Conservation (phyloP, 2,329 filamentous ascomycete species). For the Metarhizium robertsii region DNA sequence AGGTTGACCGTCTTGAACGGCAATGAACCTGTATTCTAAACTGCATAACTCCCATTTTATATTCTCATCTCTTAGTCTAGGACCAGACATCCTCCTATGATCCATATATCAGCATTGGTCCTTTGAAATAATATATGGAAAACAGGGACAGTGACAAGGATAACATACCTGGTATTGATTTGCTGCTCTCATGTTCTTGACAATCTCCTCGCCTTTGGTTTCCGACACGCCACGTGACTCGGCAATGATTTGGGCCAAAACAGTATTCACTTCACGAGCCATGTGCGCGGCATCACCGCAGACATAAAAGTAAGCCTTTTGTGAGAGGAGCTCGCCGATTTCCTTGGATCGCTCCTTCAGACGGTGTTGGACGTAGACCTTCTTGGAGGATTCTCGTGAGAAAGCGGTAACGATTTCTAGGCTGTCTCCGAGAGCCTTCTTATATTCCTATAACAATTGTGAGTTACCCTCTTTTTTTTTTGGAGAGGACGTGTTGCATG, state of each 20-base stretch:
- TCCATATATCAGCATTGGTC: slow-evolving; percentile 6
- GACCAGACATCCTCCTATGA: slow-evolving; percentile 63
- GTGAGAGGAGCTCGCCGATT: slow-evolving; percentile 75
- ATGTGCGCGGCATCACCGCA: slow-evolving; percentile 97
- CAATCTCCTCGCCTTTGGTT: slow-evolving; percentile 86
- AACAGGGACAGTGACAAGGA: not conserved
- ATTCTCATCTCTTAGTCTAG: slow-evolving; percentile 24
- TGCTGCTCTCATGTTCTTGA: slow-evolving; percentile 90
- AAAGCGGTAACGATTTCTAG: slow-evolving; percentile 91
- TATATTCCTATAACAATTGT: slow-evolving; percentile 56
- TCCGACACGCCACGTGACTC: slow-evolving; percentile 74
- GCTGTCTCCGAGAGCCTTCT: slow-evolving; percentile 73
- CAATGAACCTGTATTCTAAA: not conserved
- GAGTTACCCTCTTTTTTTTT: not conserved
- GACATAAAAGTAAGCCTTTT: slow-evolving; percentile 94
- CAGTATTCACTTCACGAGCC: slow-evolving; percentile 84
- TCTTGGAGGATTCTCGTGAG: slow-evolving; percentile 77
- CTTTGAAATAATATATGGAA: not conserved
- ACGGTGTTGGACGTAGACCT: slow-evolving; percentile 95
- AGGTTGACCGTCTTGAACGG: not conserved
- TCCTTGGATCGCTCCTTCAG: slow-evolving; percentile 75
- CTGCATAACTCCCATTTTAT: not conserved
- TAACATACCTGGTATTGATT: slow-evolving; percentile 85
- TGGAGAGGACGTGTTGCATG: not conserved
- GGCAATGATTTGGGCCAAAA: slow-evolving; percentile 79